Evolutionary conservation across 2,329 filamentous ascomycete genomes (phyloP).

Genomic region (Talaromyces sp.): DNA sequence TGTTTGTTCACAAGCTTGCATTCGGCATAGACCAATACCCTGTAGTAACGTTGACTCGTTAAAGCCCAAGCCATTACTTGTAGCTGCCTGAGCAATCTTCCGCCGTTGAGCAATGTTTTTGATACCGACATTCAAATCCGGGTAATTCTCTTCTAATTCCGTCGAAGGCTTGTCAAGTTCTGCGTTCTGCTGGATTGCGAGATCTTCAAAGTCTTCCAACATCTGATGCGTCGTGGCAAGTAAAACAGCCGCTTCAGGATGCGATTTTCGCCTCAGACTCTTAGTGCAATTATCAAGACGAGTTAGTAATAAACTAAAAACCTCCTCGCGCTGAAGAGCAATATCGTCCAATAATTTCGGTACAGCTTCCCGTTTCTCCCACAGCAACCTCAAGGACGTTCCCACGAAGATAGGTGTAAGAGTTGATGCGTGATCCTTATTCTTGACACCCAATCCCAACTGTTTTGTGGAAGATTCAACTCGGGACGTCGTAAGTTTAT

Average conservation of each 20-base stretch:
- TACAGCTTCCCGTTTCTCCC: conserved; percentile 31
- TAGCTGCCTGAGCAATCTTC: conserved; percentile 35
- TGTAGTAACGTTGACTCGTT: conserved; percentile 36
- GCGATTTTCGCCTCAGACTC: conserved; percentile 36
- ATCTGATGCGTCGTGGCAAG: conserved; percentile 40
- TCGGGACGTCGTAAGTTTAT: conserved; percentile 37
- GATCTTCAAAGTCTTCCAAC: conserved; percentile 42
- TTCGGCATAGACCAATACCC: conserved; percentile 36
- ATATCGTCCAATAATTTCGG: conserved; percentile 33
- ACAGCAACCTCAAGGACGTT: conserved; percentile 37
- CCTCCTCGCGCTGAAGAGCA: conserved; percentile 32
- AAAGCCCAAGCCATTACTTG: conserved; percentile 28
- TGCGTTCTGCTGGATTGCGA: conserved; percentile 31
- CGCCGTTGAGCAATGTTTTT: conserved; percentile 30
- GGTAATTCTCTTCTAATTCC: conserved; percentile 37
- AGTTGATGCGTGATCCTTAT: conserved; percentile 24
- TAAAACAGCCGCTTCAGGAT: conserved; percentile 31
- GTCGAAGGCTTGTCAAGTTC: conserved; percentile 38
- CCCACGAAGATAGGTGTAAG: conserved; percentile 39
- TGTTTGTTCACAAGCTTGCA: conserved; percentile 41
- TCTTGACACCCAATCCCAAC: conserved; percentile 32
- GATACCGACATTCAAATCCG: conserved; percentile 29
- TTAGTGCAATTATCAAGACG: conserved; percentile 39
- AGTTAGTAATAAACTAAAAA: conserved; percentile 35
- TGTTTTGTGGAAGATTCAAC: conserved; percentile 32